Evolutionary conservation across 805 yeast genomes (phyloP).

Genomic region (Isabelozyma pseudorhagii): DNA sequence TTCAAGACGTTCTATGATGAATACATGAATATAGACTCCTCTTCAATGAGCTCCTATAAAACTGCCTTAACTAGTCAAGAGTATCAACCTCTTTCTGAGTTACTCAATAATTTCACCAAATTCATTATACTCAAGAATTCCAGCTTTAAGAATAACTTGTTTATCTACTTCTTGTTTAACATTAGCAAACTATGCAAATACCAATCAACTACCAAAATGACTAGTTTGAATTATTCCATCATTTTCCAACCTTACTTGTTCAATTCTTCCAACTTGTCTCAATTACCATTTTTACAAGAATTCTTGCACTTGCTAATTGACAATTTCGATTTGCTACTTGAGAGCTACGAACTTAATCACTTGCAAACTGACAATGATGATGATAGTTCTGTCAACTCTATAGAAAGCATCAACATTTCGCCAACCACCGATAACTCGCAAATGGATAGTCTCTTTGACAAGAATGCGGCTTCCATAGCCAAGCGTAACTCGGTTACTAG

Average conservation of each 20-base stretch:
- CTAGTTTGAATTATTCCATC: conserved; percentile 23
- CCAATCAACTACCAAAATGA: conserved; percentile 23
- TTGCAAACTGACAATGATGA: conserved; percentile 5
- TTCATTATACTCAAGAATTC: conserved; percentile 10
- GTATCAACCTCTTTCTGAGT: background rate
- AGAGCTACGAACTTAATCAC: conserved; percentile 6
- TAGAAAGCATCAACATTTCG: conserved; percentile 8
- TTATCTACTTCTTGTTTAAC: conserved; percentile 14
- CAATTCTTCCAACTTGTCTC: conserved; percentile 8
- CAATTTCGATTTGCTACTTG: conserved; percentile 3
- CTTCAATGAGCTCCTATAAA: background rate
- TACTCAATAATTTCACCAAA: conserved; percentile 10
- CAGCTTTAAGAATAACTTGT: conserved; percentile 11
- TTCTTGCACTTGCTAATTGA: conserved; percentile 15
- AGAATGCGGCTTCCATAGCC: background rate
- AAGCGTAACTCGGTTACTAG: conserved; percentile 13
- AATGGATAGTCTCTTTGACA: background rate
- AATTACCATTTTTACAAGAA: conserved; percentile 13
- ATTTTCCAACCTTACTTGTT: conserved; percentile 31
- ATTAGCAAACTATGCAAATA: conserved; percentile 12
- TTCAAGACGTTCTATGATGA: conserved; percentile 3
- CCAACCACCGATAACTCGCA: conserved; percentile 6
- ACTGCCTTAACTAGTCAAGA: conserved; percentile 1
- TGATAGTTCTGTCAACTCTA: conserved; percentile 4
- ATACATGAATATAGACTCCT: background rate